Percentiles rank a stretch among this genome's conserved stretches.
Evolutionary conservation across 2,329 filamentous ascomycete genomes (phyloP).

Genomic region (Colletotrichum gloeosporioides): DNA sequence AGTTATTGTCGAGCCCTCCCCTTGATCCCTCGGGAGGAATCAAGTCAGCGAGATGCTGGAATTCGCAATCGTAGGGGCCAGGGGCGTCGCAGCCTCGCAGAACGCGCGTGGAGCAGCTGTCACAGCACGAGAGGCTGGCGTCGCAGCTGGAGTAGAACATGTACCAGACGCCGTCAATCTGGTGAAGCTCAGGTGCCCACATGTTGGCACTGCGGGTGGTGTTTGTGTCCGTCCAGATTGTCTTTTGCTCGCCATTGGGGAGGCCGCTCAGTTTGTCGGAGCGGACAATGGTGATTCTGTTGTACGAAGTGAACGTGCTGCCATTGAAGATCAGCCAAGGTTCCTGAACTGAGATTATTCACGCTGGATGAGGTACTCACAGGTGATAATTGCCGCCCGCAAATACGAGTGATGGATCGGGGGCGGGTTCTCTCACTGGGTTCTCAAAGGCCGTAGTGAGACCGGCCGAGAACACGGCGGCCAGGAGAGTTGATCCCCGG

Average conservation of each 20-base stretch:
- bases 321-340: background rate
- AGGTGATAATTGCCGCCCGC: background rate
- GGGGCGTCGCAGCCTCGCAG: background rate
- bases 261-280: background rate
- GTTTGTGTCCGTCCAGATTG: constrained; percentile 1
- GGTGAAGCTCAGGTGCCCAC: constrained; percentile 25
- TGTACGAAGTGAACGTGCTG: background rate
- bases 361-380: background rate
- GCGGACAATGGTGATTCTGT: background rate
- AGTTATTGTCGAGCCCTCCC: background rate
- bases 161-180: constrained; percentile 24
- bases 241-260: background rate
- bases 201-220: constrained; percentile 8
- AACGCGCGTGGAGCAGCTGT: background rate
- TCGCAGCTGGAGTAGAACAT: constrained; percentile 22
- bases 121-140: constrained; percentile 18
- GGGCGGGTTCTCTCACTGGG: background rate
- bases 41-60: background rate
- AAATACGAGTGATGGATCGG: background rate
- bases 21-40: background rate
- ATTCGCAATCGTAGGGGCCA: background rate
- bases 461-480: background rate
- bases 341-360: accelerated
- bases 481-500: background rate
- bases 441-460: background rate